phyloP scores from a whole-genome alignment of 257 asterid genomes.

The Nicotiana obtusifolia region DNA sequence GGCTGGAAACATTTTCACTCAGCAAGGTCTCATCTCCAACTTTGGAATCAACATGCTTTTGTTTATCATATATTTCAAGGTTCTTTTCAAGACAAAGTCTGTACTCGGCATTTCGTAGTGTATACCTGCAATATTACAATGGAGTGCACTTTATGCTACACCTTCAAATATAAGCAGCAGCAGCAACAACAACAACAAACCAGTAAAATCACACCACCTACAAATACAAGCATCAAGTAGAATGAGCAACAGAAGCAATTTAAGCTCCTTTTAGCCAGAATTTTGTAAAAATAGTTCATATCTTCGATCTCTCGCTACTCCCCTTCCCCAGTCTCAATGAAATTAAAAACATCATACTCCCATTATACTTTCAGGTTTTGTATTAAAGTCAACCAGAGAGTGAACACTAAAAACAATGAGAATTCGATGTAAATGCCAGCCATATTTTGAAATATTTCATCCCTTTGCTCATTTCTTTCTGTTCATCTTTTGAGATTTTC shows the following conservation, averaged over 20 bases:
- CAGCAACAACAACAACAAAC: no score
- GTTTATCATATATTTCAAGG: conserved; percentile 57
- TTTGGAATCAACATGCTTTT: conserved; percentile 31
- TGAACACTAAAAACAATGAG: not conserved
- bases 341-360: not conserved
- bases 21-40: conserved; percentile 26
- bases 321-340: not conserved
- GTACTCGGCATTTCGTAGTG: conserved; percentile 88
- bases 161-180: not conserved
- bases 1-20: conserved; percentile 18
- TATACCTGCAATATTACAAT: conserved; percentile 49
- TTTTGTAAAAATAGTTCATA: not conserved
- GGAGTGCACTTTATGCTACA: not conserved
- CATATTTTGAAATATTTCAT: not conserved
- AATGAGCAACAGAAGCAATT: not conserved
- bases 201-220: not conserved
- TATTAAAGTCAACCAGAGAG: not conserved
- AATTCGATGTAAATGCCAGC: not conserved
- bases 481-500: not conserved
- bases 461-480: not conserved
- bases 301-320: not conserved
- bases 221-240: not conserved
- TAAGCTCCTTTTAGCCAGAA: not conserved
- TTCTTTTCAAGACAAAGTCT: conserved; percentile 86
- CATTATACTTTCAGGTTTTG: not conserved